Percentiles rank a stretch among this genome's conserved stretches.
phyloP scores from a whole-genome alignment of 1,284 basidiomycete species.

The Schizophyllum commune region DNA sequence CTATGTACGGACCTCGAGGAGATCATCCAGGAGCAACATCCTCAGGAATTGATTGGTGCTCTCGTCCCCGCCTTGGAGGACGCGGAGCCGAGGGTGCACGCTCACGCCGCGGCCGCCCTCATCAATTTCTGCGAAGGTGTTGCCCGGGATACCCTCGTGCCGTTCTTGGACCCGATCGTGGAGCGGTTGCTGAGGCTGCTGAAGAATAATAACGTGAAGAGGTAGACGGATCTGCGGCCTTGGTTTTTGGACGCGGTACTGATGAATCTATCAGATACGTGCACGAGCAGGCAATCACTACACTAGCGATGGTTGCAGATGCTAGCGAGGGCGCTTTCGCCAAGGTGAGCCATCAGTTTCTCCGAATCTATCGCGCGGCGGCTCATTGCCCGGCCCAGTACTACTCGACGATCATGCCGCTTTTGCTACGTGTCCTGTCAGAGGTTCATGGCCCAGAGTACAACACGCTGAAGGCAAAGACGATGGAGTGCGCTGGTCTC shows the following conservation, averaged over 20 bases:
- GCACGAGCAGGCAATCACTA: slow-evolving; percentile 80
- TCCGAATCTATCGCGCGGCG: neutral
- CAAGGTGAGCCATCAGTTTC: slow-evolving; percentile 32
- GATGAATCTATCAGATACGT: slow-evolving; percentile 42
- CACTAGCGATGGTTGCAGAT: slow-evolving; percentile 78
- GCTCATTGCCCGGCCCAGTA: slow-evolving; percentile 34
- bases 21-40: slow-evolving; percentile 66
- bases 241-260: neutral
- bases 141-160: slow-evolving; percentile 59
- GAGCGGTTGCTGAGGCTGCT: slow-evolving; percentile 61
- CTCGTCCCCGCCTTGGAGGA: slow-evolving; percentile 71
- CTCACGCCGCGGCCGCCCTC: slow-evolving; percentile 79
- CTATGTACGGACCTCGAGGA: slow-evolving; percentile 82
- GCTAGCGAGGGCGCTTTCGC: slow-evolving; percentile 68
- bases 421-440: slow-evolving; percentile 61
- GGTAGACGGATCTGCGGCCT: neutral
- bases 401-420: slow-evolving; percentile 70
- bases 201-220: slow-evolving; percentile 28
- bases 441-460: slow-evolving; percentile 63
- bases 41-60: slow-evolving; percentile 58
- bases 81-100: slow-evolving; percentile 73
- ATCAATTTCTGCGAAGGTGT: slow-evolving; percentile 87
- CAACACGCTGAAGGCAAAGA: slow-evolving; percentile 63
- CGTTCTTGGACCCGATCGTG: slow-evolving; percentile 73
- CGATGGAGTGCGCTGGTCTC: slow-evolving; percentile 81